Evolutionary conservation across 768 basidiomycete species (phyloP), one percentile per base, ranked within the genome.

Genomic region (Psilocybe cubensis): DNA sequence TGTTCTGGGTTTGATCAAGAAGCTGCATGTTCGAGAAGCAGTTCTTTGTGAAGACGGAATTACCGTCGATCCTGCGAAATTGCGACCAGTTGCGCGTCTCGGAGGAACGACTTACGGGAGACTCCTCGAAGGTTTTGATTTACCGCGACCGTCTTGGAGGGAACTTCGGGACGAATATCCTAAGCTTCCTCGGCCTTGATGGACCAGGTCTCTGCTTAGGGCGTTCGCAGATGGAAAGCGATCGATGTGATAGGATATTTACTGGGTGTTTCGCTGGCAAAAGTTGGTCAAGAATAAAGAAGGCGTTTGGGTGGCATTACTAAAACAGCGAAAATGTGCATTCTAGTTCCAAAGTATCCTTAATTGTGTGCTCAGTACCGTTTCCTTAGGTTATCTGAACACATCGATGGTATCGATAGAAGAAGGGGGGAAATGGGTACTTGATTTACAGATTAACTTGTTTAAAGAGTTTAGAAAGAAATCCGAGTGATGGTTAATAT

Each of bases 91-190:
- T 44, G 77, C 78, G 12, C 76, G 89, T 41, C 70, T 91, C 29
- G 87, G 83, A 29, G 86, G 82, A 9, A 73, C 71, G 28, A 75
- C 74, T 44, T 89, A 86, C 67, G 77, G 78, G 4, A 69, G 80
- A 38, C 23, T 70, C 69, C 27, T 80, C 74, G 80, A 82, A 50
- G 76, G 77, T 21, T 83, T 82, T 65, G 75, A 81, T 56, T 59
- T 86, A 46, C 74, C 78, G 25, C 70, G 76, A 25, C 60, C 72
- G 25, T 70, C 74, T 14, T 79, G 78, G 79, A 71, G 74, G 51
- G 56, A 49, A 27, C 63, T 67, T 33, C 60, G 58, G 21, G 67
- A 68, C 18, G 54, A 56, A 38, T 74, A 75, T 54, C 63, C 66
- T 17, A 56, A 52, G n/a, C 59, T 72, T 56, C 48, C 59, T 45